Evolutionary conservation across 2,329 filamentous ascomycete species (phyloP).

Genomic region (Periconia macrospinosa): DNA sequence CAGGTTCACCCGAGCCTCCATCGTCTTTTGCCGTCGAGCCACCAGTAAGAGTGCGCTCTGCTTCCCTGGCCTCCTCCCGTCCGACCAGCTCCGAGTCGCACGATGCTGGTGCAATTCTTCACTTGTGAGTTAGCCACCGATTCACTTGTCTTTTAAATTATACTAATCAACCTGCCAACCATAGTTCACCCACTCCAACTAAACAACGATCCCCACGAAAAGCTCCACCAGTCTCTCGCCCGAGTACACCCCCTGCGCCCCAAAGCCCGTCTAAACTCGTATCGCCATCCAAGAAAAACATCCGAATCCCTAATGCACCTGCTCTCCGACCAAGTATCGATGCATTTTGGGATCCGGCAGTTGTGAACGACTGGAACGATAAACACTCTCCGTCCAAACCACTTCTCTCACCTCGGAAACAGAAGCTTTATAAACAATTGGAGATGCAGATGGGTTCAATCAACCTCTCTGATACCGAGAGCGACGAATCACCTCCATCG

Average conservation of each 20-base stretch:
- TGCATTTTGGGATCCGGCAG: slow-evolving; percentile 41
- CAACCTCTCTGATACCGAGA: slow-evolving; percentile 21
- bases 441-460: slow-evolving; percentile 30
- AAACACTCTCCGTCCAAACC: slow-evolving; percentile 39
- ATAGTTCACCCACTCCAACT: slow-evolving; percentile 36
- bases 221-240: slow-evolving; percentile 31
- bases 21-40: slow-evolving; percentile 21
- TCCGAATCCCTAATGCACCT: slow-evolving; percentile 29
- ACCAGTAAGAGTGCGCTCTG: slow-evolving; percentile 20
- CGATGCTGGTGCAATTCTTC: slow-evolving; percentile 29
- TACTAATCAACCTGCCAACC: slow-evolving; percentile 5
- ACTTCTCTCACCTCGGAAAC: slow-evolving; percentile 38
- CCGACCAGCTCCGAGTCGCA: slow-evolving; percentile 33
- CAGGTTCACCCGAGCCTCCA: slow-evolving; percentile 27
- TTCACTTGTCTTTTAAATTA: background rate
- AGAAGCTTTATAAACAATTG: slow-evolving; percentile 35
- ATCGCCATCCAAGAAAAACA: slow-evolving; percentile 41
- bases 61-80: slow-evolving; percentile 30
- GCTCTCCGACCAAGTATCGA: slow-evolving; percentile 40
- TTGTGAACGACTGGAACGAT: slow-evolving; percentile 42
- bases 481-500: slow-evolving; percentile 22
- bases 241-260: slow-evolving; percentile 34
- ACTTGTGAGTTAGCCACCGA: slow-evolving; percentile 24
- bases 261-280: slow-evolving; percentile 37
- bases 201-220: slow-evolving; percentile 39